phyloP scores from a whole-genome alignment of 2,329 filamentous ascomycete genomes.

The Seiridium cupressi region DNA sequence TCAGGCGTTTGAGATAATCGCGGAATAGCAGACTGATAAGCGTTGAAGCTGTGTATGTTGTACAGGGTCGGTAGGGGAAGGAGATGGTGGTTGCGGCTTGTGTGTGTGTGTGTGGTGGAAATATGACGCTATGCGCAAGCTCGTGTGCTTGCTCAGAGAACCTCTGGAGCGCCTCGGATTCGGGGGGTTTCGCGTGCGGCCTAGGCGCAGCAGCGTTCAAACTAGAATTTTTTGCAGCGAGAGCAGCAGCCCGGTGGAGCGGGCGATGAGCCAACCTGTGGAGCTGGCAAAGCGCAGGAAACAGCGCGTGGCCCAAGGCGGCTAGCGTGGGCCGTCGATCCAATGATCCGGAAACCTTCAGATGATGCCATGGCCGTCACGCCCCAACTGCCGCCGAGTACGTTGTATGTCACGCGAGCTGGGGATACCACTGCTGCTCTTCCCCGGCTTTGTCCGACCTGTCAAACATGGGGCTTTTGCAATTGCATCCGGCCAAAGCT shows the following conservation, averaged over 20 bases:
- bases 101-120: conserved; percentile 1
- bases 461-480: not conserved
- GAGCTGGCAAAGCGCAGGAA: not conserved
- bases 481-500: not conserved
- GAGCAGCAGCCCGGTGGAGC: not conserved
- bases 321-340: not conserved
- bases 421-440: not conserved
- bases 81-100: not conserved
- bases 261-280: not conserved
- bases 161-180: not conserved
- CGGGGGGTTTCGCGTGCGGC: not conserved
- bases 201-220: not conserved
- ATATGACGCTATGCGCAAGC: conserved; percentile 5
- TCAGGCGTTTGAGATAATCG: not conserved
- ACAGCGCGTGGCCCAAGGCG: not conserved
- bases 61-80: not conserved
- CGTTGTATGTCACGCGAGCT: not conserved
- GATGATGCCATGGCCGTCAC: not conserved
- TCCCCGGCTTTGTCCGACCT: conserved; percentile 6
- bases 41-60: not conserved
- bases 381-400: not conserved
- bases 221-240: not conserved
- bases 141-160: conserved; percentile 2
- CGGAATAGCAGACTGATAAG: not conserved
- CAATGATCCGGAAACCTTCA: not conserved